Base-by-base conservation (phyloP, 73 alveolate genomes). In the Stentor coeruleus region DNA sequence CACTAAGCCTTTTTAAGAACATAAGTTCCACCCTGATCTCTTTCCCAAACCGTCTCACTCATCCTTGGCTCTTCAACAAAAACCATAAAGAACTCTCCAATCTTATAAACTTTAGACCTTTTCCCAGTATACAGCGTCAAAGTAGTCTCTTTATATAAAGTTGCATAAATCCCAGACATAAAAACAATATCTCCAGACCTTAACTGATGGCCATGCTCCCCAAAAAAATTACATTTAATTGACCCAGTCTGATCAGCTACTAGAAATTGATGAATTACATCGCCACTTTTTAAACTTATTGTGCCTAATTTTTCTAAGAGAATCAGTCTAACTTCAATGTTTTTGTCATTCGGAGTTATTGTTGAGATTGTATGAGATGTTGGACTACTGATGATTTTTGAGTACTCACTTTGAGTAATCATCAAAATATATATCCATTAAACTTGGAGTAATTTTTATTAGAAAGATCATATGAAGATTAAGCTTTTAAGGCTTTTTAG, bases 171-270 rank as follows among this genome's bases (percentile, higher is more conserved):
- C 41, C 95, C 95, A 84, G 87, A 85, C 57, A 94, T 77, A 81
- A 74, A 89, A 59, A 94, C 84, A 82, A 94, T 84, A 85, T 94
- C 98, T 38, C 97, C 97, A 74, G 92, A 91, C 82, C 92, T 90
- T 3, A 94, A 76, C 55, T 41, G 76, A 39, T 89, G 81, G 3
- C 95, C 95, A 41, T 89, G 81, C 60, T 94, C 96, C 81, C 94
- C 97, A 90, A 38, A 94, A 76, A 94, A 94, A 90, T 94, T 94
- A 83, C 96, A 92, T 37, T 84, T 74, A 73, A 92, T 85, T 33
- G 90, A 85, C 37, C 92, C 98, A 30, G 98, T 83, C 14, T 87
- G 81, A 87, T 94, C 98, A 14, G 95, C 97, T 14, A 92, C 94
- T 76, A 92, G 85, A 83, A 79, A 94, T 40, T 93, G 89, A 57